phyloP scores from a whole-genome alignment of 73 alveolate genomes.

The Uronychia binucleata region DNA sequence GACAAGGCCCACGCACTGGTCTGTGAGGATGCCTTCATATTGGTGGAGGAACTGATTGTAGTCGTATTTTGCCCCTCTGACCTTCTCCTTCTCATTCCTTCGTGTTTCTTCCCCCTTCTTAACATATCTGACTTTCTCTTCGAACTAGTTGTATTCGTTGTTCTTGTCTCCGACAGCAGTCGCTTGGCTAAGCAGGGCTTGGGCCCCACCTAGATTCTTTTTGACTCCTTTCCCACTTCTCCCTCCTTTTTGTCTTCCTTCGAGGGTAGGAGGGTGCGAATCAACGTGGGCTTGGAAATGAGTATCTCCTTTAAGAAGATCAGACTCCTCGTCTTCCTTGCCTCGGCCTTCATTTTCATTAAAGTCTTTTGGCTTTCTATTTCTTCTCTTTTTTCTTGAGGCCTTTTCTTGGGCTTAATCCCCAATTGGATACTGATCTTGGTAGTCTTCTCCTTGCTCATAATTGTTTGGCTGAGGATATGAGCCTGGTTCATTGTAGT shows the following conservation, averaged over 20 bases:
- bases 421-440: neutral
- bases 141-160: neutral
- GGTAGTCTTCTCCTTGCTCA: neutral
- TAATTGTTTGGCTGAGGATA: too few species aligned
- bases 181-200: neutral
- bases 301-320: neutral
- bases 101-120: conserved; percentile 24
- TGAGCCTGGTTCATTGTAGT: too few species aligned
- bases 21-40: conserved; percentile 38
- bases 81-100: conserved; percentile 33
- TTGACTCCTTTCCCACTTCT: neutral
- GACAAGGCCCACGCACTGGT: conserved; percentile 51
- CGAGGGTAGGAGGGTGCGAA: neutral
- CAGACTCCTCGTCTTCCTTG: neutral
- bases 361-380: too few species aligned
- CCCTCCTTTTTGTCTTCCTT: neutral
- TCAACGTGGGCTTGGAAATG: neutral
- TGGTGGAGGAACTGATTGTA: conserved; percentile 31
- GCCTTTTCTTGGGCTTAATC: conserved; percentile 13
- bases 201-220: conserved; percentile 1
- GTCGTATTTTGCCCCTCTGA: conserved; percentile 43
- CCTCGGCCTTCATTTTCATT: neutral
- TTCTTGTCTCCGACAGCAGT: neutral
- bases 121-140: neutral
- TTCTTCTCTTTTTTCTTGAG: too few species aligned